phyloP scores from a whole-genome alignment of 441 rosid genomes.

The Mallotus repandus region DNA sequence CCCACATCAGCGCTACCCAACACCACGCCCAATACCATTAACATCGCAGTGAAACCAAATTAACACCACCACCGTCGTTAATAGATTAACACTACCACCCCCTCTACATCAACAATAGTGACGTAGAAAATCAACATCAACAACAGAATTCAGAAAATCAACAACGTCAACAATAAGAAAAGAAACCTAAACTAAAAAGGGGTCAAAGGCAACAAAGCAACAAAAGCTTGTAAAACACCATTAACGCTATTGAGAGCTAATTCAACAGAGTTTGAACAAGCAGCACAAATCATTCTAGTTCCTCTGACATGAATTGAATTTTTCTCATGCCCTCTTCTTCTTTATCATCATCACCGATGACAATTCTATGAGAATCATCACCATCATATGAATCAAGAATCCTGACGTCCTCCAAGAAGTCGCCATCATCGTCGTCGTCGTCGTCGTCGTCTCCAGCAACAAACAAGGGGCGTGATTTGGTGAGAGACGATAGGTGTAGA shows the following conservation, averaged over 20 bases:
- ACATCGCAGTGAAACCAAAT: too few relatives aligned
- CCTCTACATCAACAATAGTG: too few relatives aligned
- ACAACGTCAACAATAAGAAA: too few relatives aligned
- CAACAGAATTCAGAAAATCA: too few relatives aligned
- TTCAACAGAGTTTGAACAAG: constrained; percentile 95
- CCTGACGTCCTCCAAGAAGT: constrained; percentile 63
- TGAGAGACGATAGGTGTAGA: too few relatives aligned
- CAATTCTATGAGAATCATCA: constrained; percentile 26
- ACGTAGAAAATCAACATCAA: too few relatives aligned
- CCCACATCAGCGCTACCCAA: too few relatives aligned
- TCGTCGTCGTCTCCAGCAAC: not conserved
- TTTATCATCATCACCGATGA: not conserved
- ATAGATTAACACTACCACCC: too few relatives aligned
- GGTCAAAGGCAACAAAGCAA: constrained; percentile 84
- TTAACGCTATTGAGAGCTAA: constrained; percentile 61
- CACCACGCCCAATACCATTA: too few relatives aligned
- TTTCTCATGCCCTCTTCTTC: constrained; percentile 44
- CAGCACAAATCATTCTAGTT: constrained; percentile 97
- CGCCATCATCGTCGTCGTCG: constrained; percentile 19
- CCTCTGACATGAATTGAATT: constrained; percentile 50
- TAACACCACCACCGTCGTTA: too few relatives aligned
- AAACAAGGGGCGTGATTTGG: constrained; percentile 25
- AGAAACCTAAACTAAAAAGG: constrained; percentile 65
- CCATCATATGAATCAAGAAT: constrained; percentile 68
- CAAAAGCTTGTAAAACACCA: constrained; percentile 76